Evolutionary conservation across 495 filamentous ascomycete species (phyloP), one percentile per base, ranked within the genome.

Genomic region (Acidomyces sp.): DNA sequence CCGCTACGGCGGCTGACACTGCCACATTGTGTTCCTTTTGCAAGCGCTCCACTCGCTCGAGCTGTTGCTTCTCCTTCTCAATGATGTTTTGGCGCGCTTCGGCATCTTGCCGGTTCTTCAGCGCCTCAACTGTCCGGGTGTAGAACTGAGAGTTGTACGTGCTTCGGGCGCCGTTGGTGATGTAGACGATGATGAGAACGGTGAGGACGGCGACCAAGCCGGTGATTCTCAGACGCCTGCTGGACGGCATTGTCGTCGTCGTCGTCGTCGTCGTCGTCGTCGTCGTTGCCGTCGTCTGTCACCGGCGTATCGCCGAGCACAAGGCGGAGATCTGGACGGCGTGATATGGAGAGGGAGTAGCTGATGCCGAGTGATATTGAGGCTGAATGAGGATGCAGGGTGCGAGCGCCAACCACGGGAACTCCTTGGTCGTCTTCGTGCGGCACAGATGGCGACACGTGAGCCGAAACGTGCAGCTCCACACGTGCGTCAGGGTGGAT

Each of bases 201-300:
- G 66, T 58, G 41, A 69, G 63, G 41, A 83, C 49, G 36, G 75
- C 59, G 22, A 71, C 56, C 55, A 81, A 62, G 36, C 66, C 63
- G 20, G 80, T 55, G 26, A 75, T 57, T 39, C 74, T 75, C 29
- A 82, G 44, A 39, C 82, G 75, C 42, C 84, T 71, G 51, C 69
- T 68, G 1, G 82, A 82, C 52, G 76, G 73, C 83, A 92, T 87
- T 30, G 41, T 34, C 12, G 26, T 28, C n/a, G n/a, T n/a, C n/a
- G n/a, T n/a, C n/a, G n/a, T n/a, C n/a, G n/a, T n/a, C n/a, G n/a
- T n/a, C n/a, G n/a, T n/a, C n/a, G n/a, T n/a, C n/a, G n/a, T n/a
- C n/a, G n/a, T n/a, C n/a, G n/a, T n/a, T n/a, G n/a, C n/a, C n/a
- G n/a, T n/a, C n/a, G n/a, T n/a, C n/a, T n/a, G n/a, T n/a, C n/a